A percentile compares a stretch with the other conserved stretches of the same genome.
phyloP scores from a whole-genome alignment of 768 basidiomycete species.

The Phylloporus arenicola region DNA sequence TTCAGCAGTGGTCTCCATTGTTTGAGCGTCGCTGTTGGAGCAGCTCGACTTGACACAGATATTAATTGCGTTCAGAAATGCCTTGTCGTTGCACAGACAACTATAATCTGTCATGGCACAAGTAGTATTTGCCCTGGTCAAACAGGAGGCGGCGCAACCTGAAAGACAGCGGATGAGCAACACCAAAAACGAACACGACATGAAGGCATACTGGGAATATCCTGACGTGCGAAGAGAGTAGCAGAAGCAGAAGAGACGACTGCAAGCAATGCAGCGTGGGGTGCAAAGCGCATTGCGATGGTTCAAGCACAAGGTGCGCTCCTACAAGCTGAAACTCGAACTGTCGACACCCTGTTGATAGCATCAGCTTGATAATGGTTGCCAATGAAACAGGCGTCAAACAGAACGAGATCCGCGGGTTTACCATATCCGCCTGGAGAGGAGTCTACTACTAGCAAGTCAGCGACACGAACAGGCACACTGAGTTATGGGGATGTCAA shows the following conservation, averaged over 20 bases:
- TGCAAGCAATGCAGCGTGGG: conserved; percentile 11
- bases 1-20: conserved; percentile 39
- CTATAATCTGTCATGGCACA: conserved; percentile 47
- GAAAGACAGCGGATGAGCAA: not conserved
- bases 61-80: conserved; percentile 44
- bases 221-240: conserved; percentile 16
- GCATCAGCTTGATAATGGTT: not conserved
- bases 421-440: not conserved
- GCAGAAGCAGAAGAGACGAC: conserved; percentile 15
- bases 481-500: too few relatives aligned
- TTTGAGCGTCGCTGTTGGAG: conserved; percentile 39
- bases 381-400: not conserved
- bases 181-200: not conserved
- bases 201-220: conserved; percentile 19
- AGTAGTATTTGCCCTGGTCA: conserved; percentile 36
- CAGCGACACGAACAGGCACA: not conserved
- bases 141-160: conserved; percentile 53
- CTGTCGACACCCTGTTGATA: not conserved
- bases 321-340: not conserved
- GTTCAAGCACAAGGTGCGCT: not conserved
- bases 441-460: not conserved
- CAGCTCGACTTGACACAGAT: conserved; percentile 47
- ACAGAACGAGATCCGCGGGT: not conserved
- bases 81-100: conserved; percentile 52
- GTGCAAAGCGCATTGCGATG: conserved; percentile 16